Evolutionary conservation across 306 rosid genomes (phyloP).

Genomic region (Cercis canadensis): DNA sequence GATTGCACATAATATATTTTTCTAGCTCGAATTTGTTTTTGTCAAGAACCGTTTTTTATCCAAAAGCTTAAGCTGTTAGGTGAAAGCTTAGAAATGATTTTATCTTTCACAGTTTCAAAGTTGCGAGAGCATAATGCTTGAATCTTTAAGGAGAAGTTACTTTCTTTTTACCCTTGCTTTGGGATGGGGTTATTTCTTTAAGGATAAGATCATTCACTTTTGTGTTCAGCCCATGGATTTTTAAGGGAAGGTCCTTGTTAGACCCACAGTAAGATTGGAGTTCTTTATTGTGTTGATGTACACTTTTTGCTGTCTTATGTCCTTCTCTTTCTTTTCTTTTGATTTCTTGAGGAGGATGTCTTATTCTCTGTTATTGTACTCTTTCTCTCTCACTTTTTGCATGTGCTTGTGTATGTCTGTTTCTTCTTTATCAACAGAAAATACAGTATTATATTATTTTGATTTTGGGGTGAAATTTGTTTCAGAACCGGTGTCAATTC

Average conservation of each 20-base stretch:
- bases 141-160: conserved; percentile 2
- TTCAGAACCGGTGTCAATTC: conserved; percentile 80
- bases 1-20: no score
- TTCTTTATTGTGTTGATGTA: background rate
- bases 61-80: no score
- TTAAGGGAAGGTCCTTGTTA: background rate
- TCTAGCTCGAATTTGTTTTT: no score
- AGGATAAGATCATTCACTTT: no score
- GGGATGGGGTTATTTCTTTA: conserved; percentile 2
- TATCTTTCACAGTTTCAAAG: background rate
- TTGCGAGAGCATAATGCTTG: conserved; percentile 29
- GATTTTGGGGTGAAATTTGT: conserved; percentile 27
- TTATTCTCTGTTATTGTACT: background rate
- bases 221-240: background rate
- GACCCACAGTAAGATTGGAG: no score
- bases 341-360: conserved; percentile 1
- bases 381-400: conserved; percentile 1
- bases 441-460: background rate
- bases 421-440: background rate
- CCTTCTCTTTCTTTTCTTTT: background rate
- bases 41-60: no score
- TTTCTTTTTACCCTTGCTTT: background rate
- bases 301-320: background rate
- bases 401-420: conserved; percentile 5
- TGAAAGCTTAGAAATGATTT: background rate